Evolutionary conservation across 805 yeast species (phyloP).

Genomic region (Ogataea glucozyma): DNA sequence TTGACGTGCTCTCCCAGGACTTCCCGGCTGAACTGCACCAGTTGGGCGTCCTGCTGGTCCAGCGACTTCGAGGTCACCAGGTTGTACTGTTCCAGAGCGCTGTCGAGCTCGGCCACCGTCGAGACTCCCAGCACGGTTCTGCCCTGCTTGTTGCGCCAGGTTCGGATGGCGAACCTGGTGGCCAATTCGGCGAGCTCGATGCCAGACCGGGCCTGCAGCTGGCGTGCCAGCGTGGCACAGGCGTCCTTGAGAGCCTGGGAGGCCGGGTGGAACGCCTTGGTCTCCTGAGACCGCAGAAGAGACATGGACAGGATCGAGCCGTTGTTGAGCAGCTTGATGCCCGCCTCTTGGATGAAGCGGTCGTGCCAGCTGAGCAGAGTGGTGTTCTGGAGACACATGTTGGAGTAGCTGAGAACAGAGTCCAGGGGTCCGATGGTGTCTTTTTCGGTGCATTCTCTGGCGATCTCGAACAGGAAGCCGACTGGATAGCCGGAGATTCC

Average conservation of each 20-base stretch:
- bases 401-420: constrained; percentile 73
- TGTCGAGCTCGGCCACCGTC: constrained; percentile 57
- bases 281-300: constrained; percentile 62
- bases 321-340: constrained; percentile 61
- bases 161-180: constrained; percentile 67
- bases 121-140: constrained; percentile 81
- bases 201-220: constrained; percentile 39
- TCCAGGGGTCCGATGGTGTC: constrained; percentile 65
- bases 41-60: constrained; percentile 43
- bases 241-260: constrained; percentile 54
- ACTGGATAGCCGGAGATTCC: constrained; percentile 92
- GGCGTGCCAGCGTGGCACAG: constrained; percentile 45
- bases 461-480: constrained; percentile 57
- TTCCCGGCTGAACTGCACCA: constrained; percentile 45
- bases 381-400: constrained; percentile 80
- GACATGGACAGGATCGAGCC: constrained; percentile 93
- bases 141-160: constrained; percentile 54
- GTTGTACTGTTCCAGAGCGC: constrained; percentile 62
- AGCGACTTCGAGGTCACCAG: constrained; percentile 40
- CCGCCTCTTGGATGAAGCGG: constrained; percentile 52
- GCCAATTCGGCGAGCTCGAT: constrained; percentile 82
- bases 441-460: constrained; percentile 37
- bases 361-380: constrained; percentile 47
- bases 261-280: constrained; percentile 84
- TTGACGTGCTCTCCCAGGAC: constrained; percentile 56